These are phyloP conservation scores for Marasmius sp. DNA, from an alignment of 1,284 basidiomycete species.

Conservation along the genomic window DNA sequence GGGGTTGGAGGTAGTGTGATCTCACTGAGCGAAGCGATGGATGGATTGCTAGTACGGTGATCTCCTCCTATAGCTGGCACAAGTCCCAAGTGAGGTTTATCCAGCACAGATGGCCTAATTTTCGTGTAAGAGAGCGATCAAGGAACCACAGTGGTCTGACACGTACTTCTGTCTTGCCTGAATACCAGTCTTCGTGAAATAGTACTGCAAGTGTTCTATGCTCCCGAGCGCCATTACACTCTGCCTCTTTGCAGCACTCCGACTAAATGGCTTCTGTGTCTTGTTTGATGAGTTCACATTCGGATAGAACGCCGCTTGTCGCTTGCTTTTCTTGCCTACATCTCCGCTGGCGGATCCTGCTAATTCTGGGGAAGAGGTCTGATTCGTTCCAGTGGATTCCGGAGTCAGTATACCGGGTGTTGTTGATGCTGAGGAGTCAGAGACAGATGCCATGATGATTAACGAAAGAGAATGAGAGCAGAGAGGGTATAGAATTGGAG, in stretches of 20 bases:
- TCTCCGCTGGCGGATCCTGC: constrained; percentile 7
- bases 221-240: constrained; percentile 85
- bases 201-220: constrained; percentile 86
- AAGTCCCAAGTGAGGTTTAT: constrained; percentile 58
- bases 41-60: constrained; percentile 32
- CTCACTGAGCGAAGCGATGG: constrained; percentile 40
- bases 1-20: constrained; percentile 73
- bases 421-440: neutral
- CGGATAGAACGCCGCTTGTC: constrained; percentile 74
- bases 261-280: constrained; percentile 77
- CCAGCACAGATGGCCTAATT: constrained; percentile 23
- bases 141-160: constrained; percentile 7
- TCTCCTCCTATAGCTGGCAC: constrained; percentile 73
- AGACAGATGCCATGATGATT: neutral
- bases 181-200: constrained; percentile 83
- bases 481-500: neutral
- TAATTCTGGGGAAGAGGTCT: constrained; percentile 10
- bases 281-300: constrained; percentile 70
- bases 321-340: constrained; percentile 45
- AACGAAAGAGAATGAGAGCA: neutral
- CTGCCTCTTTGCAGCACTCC: constrained; percentile 82
- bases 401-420: constrained; percentile 2
- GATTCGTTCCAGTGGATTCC: constrained; percentile 10
- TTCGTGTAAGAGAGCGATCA: constrained; percentile 9
- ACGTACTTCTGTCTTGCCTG: constrained; percentile 71